These are phyloP conservation scores for Quercus cerris DNA, from an alignment of 306 rosid genomes.

Conservation along the genomic window DNA sequence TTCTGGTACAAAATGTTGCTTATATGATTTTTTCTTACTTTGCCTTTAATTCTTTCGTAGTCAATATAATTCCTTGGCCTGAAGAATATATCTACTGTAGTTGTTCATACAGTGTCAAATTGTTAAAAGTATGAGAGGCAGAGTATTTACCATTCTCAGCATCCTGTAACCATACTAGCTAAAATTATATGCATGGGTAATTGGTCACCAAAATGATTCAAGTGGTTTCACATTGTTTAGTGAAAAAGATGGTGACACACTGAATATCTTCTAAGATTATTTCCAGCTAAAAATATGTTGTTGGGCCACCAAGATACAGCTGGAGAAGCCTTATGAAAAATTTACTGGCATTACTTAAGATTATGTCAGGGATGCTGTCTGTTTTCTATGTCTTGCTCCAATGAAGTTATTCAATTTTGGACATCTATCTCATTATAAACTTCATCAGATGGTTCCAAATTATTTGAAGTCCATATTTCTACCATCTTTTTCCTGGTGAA, in stretches of 20 bases:
- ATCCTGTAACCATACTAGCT: background rate
- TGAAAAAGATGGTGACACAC: background rate
- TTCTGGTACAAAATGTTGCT: constrained; percentile 61
- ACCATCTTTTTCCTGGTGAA: background rate
- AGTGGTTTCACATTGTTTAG: background rate
- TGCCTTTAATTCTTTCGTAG: background rate
- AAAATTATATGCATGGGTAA: background rate
- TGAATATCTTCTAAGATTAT: background rate
- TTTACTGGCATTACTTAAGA: background rate
- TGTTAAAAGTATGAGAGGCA: background rate
- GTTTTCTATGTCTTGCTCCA: background rate
- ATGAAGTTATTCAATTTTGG: background rate
- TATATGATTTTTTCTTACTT: constrained; percentile 18
- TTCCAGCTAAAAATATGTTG: too few species aligned
- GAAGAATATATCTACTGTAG: background rate
- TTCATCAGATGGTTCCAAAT: background rate
- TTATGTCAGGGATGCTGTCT: background rate
- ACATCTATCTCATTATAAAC: background rate
- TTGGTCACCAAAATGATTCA: background rate
- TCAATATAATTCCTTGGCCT: background rate
- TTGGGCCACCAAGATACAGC: too few species aligned
- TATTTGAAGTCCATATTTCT: background rate
- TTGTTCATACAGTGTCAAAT: background rate
- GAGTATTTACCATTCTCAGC: background rate
- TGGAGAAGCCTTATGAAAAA: background rate